Evolutionary conservation across 768 basidiomycete species (phyloP), one percentile per base, ranked within the genome.

Genomic region (Trametes elegans): DNA sequence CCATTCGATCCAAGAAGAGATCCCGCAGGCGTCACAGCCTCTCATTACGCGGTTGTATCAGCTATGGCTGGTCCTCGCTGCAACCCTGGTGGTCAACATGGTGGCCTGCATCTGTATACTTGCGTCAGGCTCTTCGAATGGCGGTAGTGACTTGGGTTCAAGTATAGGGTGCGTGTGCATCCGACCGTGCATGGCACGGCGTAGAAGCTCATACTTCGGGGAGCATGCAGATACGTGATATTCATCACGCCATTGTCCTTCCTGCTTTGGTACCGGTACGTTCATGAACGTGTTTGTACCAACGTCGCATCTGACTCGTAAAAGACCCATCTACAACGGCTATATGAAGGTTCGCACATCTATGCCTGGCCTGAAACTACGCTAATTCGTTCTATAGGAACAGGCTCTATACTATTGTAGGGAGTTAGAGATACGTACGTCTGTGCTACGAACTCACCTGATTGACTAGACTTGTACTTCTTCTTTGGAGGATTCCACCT

Each of bases 401-500:
- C 92, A 93, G 83, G 82, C 93, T 3, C 72, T 95, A 68, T 96
- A 94, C 76, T 96, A 90, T 73, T 96, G 92, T 92, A 73, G 73
- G 87, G 57, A 13, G 5, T 23, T 34, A 6, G 59, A n/a, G n/a
- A n/a, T 59, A 41, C 44, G 60, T 66, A 61, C 60, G 60, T 68
- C 58, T 54, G 62, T 57, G 60, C 44, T 4, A 4, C 5, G 13
- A 24, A 8, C 43, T 53, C 3, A 96, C 76, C 71, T 93, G 9
- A 3, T 13, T 2, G 3, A 31, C 3, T 39, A 98, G 95, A 98
- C 76, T 72, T 97, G 61, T 99, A 93, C 78, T 96, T 98, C 79
- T 83, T 98, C 74, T 99, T 99, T 74, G 81, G 86, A 51, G 96
- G 93, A 42, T 98, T 91, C 79, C 94, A 99, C 74, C 79, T 98